These are phyloP conservation scores for Trametes cubensis DNA, from an alignment of 768 basidiomycete genomes.

Conservation along the genomic window DNA sequence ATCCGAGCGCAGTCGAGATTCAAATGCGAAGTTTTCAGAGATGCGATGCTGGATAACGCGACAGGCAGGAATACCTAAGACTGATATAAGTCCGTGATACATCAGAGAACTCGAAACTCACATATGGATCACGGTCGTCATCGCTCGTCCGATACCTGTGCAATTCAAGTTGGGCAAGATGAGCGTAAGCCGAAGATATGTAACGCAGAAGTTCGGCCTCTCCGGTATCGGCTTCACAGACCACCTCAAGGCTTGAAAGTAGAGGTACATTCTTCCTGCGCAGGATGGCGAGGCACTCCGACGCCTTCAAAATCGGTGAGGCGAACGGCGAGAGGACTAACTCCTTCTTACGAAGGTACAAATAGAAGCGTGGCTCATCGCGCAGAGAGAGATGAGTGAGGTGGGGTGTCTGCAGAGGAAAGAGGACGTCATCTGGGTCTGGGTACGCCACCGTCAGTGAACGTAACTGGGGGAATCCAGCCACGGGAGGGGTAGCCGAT, in stretches of 20 bases:
- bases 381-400: no score
- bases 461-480: no score
- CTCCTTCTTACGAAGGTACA: no score
- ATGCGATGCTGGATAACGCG: not conserved
- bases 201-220: slow-evolving; percentile 1
- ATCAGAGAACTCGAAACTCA: not conserved
- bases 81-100: no score
- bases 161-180: not conserved
- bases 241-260: not conserved
- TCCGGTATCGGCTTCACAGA: not conserved
- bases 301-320: not conserved
- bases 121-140: not conserved
- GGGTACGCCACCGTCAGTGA: no score
- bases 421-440: no score
- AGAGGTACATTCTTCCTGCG: not conserved
- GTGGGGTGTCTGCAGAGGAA: no score
- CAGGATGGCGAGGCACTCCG: slow-evolving; percentile 2
- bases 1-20: not conserved
- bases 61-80: not conserved
- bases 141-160: not conserved
- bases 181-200: not conserved
- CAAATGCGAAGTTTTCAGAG: not conserved
- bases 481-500: no score
- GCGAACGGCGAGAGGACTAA: no score
- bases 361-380: no score